Base-by-base conservation (phyloP, 2,329 filamentous ascomycete species). In the Pyrenochaeta sp. region DNA sequence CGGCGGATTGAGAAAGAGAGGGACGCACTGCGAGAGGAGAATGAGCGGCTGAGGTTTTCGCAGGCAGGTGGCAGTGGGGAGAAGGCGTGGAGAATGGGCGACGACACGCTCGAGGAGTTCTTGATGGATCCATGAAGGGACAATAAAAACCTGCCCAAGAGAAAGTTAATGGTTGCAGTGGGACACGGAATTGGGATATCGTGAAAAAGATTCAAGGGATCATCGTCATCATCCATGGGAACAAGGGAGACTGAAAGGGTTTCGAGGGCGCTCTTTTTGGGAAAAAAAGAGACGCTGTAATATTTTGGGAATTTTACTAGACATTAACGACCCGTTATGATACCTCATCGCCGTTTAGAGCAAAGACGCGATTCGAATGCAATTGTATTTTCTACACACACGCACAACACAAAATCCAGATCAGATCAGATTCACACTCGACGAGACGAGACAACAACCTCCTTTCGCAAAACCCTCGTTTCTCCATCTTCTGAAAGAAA, bases 1-100 rank as follows among this genome's bases (percentile, higher is more conserved):
- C 51, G 50, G 14, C 53, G 35, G 8, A 50, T 68, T 29, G 64
- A 69, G 44, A 50, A 44, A 14, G 66, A 69, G 39, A 48, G 65
- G 13, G 63, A 67, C 37, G 46, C 44, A 7, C 35, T 63, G 7
- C 47, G 41, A n/a, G 47, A 50, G 4, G 63, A 70, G 44, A 59
- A 61, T 18, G 63, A 68, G 26, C 41, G 48, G 30, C 44, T 71
- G 19, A 43, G 57, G 24, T 39, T 43, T 14, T 22, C 22, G 6
- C 48, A 51, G 21, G 31, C 42, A 20, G 7, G 30, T 13, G 13
- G 30, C 2, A 22, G 9, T 7, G 27, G 17, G 10, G 11, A n/a
- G 5, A 20, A 29, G 4, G 26, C 17, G 18, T 19, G 41, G 22
- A 41, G 3, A 1, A 20, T 29, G 14, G 31, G 31, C 8, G 31